Evolutionary conservation across 495 filamentous ascomycete species (phyloP), one percentile per base, ranked within the genome.

Genomic region (Trichodelitschia bisporula): DNA sequence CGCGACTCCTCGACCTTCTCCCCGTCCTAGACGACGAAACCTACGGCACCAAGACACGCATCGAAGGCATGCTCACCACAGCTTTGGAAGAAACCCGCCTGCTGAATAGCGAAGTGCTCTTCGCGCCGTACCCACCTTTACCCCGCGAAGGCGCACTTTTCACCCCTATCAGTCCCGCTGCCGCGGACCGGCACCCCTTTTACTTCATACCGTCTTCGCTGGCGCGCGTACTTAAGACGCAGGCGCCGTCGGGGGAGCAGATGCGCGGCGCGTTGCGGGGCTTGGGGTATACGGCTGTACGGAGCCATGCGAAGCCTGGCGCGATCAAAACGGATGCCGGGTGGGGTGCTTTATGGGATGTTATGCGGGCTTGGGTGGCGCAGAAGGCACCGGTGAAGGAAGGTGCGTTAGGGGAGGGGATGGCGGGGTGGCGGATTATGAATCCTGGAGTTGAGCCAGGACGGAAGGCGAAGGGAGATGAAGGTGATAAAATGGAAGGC

Each of bases 1-100:
- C 76, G 39, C 61, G 54, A 19, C 67, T 97, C 2, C 57, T 97
- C 10, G 59, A 62, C 13, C 56, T 65, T 25, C 58, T 90, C 4
- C 64, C 74, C 2, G 49, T 53, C 1, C 58, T 66, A 2, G 58
- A 74, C 5, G 51, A 53, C 5, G 50, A 68, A 1, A 58, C 64
- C 1, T 97, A 97, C 43, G 61, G 65, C 28, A 97, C 86, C 0
- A 65, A 66, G 16, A 54, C 62, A 16, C 65, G 86, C 27, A 71
- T 97, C 29, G 68, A 83, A 42, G 86, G 86, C 33, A 91, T 95
- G 86, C 61, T 97, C 12, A 68, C 65, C 11, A 77, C 77, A 0
- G 86, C 84, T 0, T 58, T 82, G 2, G 74, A 93, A 41, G 86
- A 97, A 27, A 12, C 29, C 13, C n/a, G 21, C 12, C 17, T 20